Evolutionary conservation across 306 rosid species (phyloP).

Genomic region (Cicer bijugum): DNA sequence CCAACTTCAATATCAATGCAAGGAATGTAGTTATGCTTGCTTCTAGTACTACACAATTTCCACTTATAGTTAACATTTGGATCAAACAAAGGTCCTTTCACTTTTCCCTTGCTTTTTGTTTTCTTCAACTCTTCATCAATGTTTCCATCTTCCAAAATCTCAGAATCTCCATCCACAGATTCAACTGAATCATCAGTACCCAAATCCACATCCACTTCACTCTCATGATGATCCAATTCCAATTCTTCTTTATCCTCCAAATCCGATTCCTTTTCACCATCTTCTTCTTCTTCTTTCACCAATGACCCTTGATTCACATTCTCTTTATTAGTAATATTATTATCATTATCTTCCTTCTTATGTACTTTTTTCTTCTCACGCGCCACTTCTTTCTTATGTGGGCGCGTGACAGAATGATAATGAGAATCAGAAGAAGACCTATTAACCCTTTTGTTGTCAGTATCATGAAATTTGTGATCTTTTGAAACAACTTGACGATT

Average conservation of each 20-base stretch:
- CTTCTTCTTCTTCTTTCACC: conserved; percentile 46
- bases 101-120: conserved; percentile 46
- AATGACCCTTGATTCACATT: conserved; percentile 42
- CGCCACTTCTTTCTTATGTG: conserved; percentile 45
- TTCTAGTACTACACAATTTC: conserved; percentile 75
- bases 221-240: conserved; percentile 45
- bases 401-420: conserved; percentile 41
- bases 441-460: conserved; percentile 47
- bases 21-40: conserved; percentile 94
- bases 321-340: neutral
- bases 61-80: conserved; percentile 71
- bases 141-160: conserved; percentile 51
- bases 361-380: conserved; percentile 52
- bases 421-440: conserved; percentile 41
- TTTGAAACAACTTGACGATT: conserved; percentile 41
- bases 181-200: conserved; percentile 46
- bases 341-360: conserved; percentile 48
- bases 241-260: conserved; percentile 52
- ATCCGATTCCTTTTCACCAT: conserved; percentile 50
- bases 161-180: conserved; percentile 59
- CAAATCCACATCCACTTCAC: conserved; percentile 48
- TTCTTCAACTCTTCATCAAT: conserved; percentile 60
- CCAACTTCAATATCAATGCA: conserved; percentile 78
- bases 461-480: conserved; percentile 8
- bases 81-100: conserved; percentile 85